These are phyloP conservation scores for Pseudophaeomoniella oleicola DNA, from an alignment of 2,329 filamentous ascomycete species.

Conservation along the genomic window DNA sequence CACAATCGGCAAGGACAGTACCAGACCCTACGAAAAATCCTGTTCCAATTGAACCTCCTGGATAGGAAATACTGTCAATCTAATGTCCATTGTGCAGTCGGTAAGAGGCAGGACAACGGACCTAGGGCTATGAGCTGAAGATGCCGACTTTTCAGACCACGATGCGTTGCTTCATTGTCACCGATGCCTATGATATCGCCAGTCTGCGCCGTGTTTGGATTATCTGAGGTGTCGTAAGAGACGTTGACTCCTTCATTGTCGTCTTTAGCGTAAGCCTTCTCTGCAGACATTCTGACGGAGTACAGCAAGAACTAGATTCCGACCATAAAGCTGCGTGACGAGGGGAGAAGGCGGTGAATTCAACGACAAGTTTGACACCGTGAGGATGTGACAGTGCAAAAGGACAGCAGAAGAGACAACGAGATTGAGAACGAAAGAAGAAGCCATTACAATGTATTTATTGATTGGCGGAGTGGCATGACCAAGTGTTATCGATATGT, in stretches of 20 bases:
- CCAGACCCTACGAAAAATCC: slow-evolving; percentile 40
- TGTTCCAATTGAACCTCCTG: slow-evolving; percentile 28
- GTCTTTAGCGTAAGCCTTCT: not conserved
- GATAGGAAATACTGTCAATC: not conserved
- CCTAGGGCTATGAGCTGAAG: slow-evolving; percentile 15
- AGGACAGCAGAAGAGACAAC: too few relatives aligned
- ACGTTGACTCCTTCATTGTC: not conserved
- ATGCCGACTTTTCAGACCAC: slow-evolving; percentile 15
- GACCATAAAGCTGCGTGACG: too few relatives aligned
- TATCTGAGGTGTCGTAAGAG: not conserved
- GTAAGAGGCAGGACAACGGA: slow-evolving; percentile 6
- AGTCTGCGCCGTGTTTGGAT: not conserved
- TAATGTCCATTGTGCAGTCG: slow-evolving; percentile 1
- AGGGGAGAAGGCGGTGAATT: too few relatives aligned
- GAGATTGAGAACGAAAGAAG: not conserved
- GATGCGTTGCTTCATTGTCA: slow-evolving; percentile 3
- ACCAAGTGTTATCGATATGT: too few relatives aligned
- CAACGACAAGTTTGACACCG: too few relatives aligned
- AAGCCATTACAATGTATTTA: too few relatives aligned
- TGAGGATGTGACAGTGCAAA: too few relatives aligned
- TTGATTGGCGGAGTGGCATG: too few relatives aligned
- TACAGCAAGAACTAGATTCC: not conserved
- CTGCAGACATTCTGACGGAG: not conserved
- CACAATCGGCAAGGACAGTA: slow-evolving; percentile 29
- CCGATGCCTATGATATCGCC: not conserved